Base-by-base conservation (phyloP, 768 basidiomycete species). In the Phylloporus arenicola region DNA sequence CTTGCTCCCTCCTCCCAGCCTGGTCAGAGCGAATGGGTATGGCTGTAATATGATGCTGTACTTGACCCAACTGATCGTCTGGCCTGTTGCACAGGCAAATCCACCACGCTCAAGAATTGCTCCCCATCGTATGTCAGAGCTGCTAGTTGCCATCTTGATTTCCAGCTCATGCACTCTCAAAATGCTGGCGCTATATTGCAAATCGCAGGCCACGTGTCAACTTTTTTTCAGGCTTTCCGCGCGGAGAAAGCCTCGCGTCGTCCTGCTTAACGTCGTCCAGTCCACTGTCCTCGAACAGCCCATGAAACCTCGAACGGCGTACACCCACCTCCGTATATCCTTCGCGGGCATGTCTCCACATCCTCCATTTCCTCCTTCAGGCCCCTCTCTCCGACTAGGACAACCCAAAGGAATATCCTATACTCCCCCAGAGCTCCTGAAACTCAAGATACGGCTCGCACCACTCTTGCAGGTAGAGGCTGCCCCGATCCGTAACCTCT, bases 191-290 rank as follows among this genome's bases (percentile, higher is more conserved):
- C 30, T 6, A 4, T 8, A 17, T 39, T 16, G 33, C 16, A 12
- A 29, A 5, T 14, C 29, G 19, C 51, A 22, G 31, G 38, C 34
- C 30, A 4, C 13, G 6, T 14, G 35, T 85, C 55, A 82, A 83
- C 59, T 73, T 8, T 80, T 78, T 2, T 75, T n/a, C 44, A 68
- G 22, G 22, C 22, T 24, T 24, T 24, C 22, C 22, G 22, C 22
- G 22, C 22, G 22, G 22, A 24, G 22, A 24, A 24, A 3, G 22
- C 22, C 22, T 24, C 22, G 22, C n/a, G n/a, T 91, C 42, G 88
- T 92, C 50, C 89, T 90, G 59, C 78, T 90, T 57, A 90, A 91
- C 64, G 74, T 92, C 54, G 81, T 88, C 30, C 83, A 86, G 43
- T 88, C 87, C 13, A 72, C 77, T 24, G 87, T 91, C 51, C 76